A percentile compares a stretch with the other conserved stretches of the same genome.
These are phyloP conservation scores for Colletotrichum chlorophyti DNA, from an alignment of 2,329 filamentous ascomycete genomes.

Conservation along the genomic window DNA sequence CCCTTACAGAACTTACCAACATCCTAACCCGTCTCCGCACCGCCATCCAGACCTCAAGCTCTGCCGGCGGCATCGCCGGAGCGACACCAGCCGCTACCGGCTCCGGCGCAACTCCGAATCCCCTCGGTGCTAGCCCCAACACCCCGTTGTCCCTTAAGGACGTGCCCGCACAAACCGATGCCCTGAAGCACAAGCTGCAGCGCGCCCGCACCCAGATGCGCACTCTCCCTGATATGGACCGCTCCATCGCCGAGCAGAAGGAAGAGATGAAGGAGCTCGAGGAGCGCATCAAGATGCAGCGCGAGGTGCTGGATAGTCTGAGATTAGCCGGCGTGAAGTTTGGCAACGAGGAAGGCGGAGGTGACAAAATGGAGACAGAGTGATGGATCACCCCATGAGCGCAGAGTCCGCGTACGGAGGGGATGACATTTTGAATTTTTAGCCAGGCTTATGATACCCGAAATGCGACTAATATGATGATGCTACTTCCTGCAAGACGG, in stretches of 20 bases:
- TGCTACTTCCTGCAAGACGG: background rate
- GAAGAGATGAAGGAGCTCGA: conserved; percentile 73
- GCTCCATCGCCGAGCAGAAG: conserved; percentile 72
- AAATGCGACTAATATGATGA: conserved; percentile 22
- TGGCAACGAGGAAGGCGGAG: conserved; percentile 42
- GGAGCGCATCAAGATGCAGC: conserved; percentile 67
- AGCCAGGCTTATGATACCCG: conserved; percentile 28
- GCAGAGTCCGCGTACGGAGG: no score
- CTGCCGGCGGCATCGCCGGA: conserved; percentile 45
- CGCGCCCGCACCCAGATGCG: conserved; percentile 73
- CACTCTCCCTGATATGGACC: conserved; percentile 72
- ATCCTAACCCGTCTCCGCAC: conserved; percentile 78
- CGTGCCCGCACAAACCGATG: conserved; percentile 78
- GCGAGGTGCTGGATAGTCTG: conserved; percentile 61
- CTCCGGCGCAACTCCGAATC: conserved; percentile 36
- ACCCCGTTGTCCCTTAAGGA: conserved; percentile 68
- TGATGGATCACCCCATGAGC: background rate
- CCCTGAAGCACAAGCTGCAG: conserved; percentile 83
- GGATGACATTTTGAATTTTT: conserved; percentile 4
- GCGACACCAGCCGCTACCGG: conserved; percentile 41
- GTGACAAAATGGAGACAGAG: conserved; percentile 50
- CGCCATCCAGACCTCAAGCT: conserved; percentile 45
- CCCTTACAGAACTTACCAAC: conserved; percentile 80
- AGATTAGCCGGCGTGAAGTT: conserved; percentile 55
- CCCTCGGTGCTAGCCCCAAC: conserved; percentile 40